Percentiles rank a stretch among this genome's conserved stretches.
Evolutionary conservation across 805 yeast genomes (phyloP).

Genomic region (Candida endomychidarum): DNA sequence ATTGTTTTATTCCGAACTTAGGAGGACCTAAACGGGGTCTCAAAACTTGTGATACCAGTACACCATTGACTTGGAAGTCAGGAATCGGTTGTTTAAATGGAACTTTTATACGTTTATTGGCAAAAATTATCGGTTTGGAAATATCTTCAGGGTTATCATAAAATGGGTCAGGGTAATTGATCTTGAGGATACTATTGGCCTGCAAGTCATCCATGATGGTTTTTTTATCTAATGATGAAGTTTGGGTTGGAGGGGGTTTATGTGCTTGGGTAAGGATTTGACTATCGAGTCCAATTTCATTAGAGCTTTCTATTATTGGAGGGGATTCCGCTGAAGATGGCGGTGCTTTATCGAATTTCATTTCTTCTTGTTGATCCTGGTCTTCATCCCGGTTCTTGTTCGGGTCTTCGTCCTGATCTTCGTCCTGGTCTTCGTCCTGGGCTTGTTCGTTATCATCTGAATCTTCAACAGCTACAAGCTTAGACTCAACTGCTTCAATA

Average conservation of each 20-base stretch:
- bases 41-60: not conserved
- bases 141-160: slow-evolving; percentile 56
- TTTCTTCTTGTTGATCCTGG: not conserved
- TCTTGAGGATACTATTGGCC: slow-evolving; percentile 45
- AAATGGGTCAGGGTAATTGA: slow-evolving; percentile 62
- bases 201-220: slow-evolving; percentile 31
- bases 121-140: slow-evolving; percentile 60
- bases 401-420: not conserved
- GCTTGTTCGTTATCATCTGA: slow-evolving; percentile 10
- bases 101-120: slow-evolving; percentile 61
- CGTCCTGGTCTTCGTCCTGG: slow-evolving; percentile 2
- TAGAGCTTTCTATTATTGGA: not conserved
- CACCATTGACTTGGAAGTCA: slow-evolving; percentile 1
- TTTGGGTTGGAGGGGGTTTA: not conserved
- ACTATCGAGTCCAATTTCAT: slow-evolving; percentile 9
- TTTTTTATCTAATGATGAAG: slow-evolving; percentile 7
- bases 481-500: slow-evolving; percentile 18
- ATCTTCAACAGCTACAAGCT: too few species aligned
- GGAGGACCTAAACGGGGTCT: too few species aligned
- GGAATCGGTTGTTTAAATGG: slow-evolving; percentile 19
- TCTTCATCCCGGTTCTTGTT: not conserved
- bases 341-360: too few species aligned
- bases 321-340: too few species aligned
- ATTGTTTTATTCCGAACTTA: slow-evolving; percentile 26
- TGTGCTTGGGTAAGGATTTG: slow-evolving; percentile 23